Base-by-base conservation (phyloP, 164 flowering plant species). In the Aristolochia contorta region DNA sequence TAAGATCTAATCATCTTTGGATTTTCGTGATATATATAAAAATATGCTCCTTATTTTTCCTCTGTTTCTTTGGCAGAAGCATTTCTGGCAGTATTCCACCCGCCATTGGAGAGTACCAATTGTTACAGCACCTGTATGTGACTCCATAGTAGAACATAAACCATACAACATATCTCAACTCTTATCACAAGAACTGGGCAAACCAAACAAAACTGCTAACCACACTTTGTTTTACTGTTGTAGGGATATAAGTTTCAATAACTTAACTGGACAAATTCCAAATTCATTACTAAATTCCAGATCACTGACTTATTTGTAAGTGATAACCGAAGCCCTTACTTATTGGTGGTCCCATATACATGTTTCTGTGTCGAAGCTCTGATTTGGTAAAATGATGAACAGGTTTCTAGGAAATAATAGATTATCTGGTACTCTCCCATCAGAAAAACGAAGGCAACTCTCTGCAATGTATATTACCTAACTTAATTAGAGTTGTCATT, bases 351-450 rank as follows among this genome's bases (percentile, higher is more conserved):
- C 43, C 10, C 12, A 37, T 10, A 37, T 3, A 49, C 15, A 2
- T 49, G 7, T 49, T n/a, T n/a, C n/a, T n/a, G n/a, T 49, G 53
- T 49, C 8, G 43, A 37, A 4, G 10, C 12, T 37, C 43, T 37
- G 7, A 18, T 24, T 54, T 54, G 20, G 16, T 16, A 1, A 22
- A 12, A 16, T 25, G 49, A 49, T 60, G 54, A 30, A 45, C 82
- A 87, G 97, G 82, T 85, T 83, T 76, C 83, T 91, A 41, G 95
- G 95, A 58, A 87, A 83, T 59, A 91, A 91, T 60, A 78, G 47
- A 58, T 67, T 91, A 58, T 75, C 74, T 52, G 91, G 93, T 25
- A 41, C 69, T 21, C 63, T 87, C 18, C 93, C 95, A 22, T 41
- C 71, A 2, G 65, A 59, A 52, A 87, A 81, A 68, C 73, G 78